Conservation (phyloP, 306 rosid genomes). For the Dalbergia cultrata region DNA sequence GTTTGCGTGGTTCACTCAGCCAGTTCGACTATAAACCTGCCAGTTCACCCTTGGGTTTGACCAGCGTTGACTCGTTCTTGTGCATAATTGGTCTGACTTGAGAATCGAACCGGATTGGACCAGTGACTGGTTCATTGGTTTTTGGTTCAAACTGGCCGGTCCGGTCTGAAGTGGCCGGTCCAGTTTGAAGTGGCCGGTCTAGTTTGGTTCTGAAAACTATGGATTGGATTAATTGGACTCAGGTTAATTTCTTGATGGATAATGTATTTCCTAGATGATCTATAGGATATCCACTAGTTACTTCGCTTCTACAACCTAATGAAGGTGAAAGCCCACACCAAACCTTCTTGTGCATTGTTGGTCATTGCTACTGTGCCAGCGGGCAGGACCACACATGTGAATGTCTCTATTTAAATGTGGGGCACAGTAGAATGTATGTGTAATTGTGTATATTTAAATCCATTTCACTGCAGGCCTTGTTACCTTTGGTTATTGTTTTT, state of each 20-base stretch:
- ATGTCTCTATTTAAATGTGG: neutral
- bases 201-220: too few relatives aligned
- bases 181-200: too few relatives aligned
- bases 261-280: slow-evolving; percentile 6
- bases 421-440: neutral
- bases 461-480: neutral
- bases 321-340: neutral
- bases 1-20: too few relatives aligned
- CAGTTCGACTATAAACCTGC: too few relatives aligned
- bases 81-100: too few relatives aligned
- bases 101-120: too few relatives aligned
- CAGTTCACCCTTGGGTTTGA: too few relatives aligned
- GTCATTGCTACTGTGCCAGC: neutral
- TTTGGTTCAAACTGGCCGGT: too few relatives aligned
- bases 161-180: too few relatives aligned
- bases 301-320: neutral
- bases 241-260: slow-evolving; percentile 26
- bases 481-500: neutral
- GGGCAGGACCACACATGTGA: neutral
- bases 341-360: neutral
- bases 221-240: neutral
- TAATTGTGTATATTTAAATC: neutral
- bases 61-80: too few relatives aligned
- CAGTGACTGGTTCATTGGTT: too few relatives aligned
- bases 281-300: neutral